phyloP scores from a whole-genome alignment of 192 early-diverging fungal genomes.

The Haplosporangium gracile region DNA sequence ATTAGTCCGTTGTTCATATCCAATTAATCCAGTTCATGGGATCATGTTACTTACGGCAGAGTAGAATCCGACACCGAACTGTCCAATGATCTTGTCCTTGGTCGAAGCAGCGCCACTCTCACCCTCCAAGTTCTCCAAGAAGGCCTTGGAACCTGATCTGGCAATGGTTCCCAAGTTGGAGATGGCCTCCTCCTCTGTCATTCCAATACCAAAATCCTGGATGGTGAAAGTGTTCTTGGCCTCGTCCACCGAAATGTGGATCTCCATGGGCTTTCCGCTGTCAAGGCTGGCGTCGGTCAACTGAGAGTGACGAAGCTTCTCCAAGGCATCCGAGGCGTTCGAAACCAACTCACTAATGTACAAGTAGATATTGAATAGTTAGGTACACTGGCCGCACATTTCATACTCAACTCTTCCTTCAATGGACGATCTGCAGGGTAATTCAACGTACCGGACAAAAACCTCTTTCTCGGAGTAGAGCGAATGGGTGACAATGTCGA shows the following conservation, averaged over 20 bases:
- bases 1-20: background rate
- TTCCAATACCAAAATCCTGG: slow-evolving; percentile 86
- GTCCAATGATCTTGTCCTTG: slow-evolving; percentile 83
- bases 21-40: background rate
- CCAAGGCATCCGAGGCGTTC: slow-evolving; percentile 74
- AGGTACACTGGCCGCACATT: background rate
- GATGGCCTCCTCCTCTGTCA: slow-evolving; percentile 81
- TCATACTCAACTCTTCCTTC: background rate
- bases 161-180: slow-evolving; percentile 89
- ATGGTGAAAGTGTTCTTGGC: slow-evolving; percentile 66
- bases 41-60: slow-evolving; percentile 43
- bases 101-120: slow-evolving; percentile 47
- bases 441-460: slow-evolving; percentile 59
- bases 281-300: slow-evolving; percentile 52
- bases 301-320: slow-evolving; percentile 71
- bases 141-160: slow-evolving; percentile 86
- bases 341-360: slow-evolving; percentile 68
- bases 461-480: slow-evolving; percentile 78
- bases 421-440: background rate
- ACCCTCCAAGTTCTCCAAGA: slow-evolving; percentile 75
- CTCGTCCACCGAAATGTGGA: slow-evolving; percentile 68
- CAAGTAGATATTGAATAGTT: background rate
- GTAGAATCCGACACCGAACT: slow-evolving; percentile 87
- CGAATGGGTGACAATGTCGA: slow-evolving; percentile 75
- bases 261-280: slow-evolving; percentile 69